phyloP scores from a whole-genome alignment of 768 basidiomycete genomes.

The Naganishia friedmannii region DNA sequence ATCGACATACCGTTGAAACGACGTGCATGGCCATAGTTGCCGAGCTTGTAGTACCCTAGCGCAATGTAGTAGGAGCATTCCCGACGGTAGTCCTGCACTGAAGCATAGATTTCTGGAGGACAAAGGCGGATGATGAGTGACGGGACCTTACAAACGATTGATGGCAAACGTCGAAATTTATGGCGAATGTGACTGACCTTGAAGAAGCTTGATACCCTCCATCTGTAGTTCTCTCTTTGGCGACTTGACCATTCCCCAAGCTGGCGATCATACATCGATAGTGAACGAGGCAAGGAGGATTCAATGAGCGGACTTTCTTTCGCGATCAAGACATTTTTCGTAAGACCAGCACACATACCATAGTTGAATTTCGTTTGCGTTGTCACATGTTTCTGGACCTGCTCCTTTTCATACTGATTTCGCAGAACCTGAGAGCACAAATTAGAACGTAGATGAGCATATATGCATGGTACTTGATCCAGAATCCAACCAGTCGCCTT shows the following conservation, averaged over 20 bases:
- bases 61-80: slow-evolving; percentile 97
- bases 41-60: slow-evolving; percentile 93
- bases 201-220: slow-evolving; percentile 83
- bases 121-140: neutral
- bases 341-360: slow-evolving; percentile 55
- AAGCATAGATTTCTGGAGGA: slow-evolving; percentile 77
- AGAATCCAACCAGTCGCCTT: neutral
- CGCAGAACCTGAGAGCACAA: slow-evolving; percentile 66
- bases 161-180: neutral
- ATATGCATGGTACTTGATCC: neutral
- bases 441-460: neutral
- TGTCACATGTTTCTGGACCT: slow-evolving; percentile 75
- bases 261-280: slow-evolving; percentile 28
- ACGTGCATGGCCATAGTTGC: slow-evolving; percentile 86
- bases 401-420: slow-evolving; percentile 83
- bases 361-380: slow-evolving; percentile 97
- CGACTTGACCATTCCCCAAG: slow-evolving; percentile 81
- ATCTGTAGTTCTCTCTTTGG: slow-evolving; percentile 78
- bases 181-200: slow-evolving; percentile 60
- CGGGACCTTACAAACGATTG: neutral
- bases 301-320: neutral
- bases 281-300: neutral
- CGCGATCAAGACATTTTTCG: neutral
- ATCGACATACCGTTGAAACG: slow-evolving; percentile 79
- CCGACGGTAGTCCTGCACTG: slow-evolving; percentile 77